Conservation (phyloP, 495 filamentous ascomycete genomes). For the Penicillium macrosclerotiorum region DNA sequence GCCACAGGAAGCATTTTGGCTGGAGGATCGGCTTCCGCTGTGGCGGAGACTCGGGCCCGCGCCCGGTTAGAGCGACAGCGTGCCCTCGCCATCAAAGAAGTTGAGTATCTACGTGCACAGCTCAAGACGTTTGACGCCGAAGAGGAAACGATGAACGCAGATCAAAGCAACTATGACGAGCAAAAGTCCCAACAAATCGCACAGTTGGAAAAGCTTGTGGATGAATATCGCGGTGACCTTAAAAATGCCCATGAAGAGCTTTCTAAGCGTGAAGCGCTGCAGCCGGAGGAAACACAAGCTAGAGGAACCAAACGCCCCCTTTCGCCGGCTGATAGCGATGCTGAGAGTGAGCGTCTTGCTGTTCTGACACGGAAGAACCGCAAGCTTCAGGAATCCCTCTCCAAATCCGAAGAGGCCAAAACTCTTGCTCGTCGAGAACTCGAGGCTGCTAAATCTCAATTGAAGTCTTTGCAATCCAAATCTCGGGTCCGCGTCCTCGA, state of each 20-base stretch:
- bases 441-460: constrained; percentile 65
- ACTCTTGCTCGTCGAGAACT: constrained; percentile 72
- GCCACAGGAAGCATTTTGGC: constrained; percentile 28
- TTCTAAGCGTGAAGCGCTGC: constrained; percentile 53
- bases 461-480: constrained; percentile 66
- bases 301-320: constrained; percentile 42
- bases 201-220: constrained; percentile 80
- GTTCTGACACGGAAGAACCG: constrained; percentile 81
- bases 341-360: constrained; percentile 73
- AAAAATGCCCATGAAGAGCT: constrained; percentile 70
- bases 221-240: constrained; percentile 83
- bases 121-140: constrained; percentile 88
- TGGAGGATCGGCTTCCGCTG: constrained; percentile 33
- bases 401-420: constrained; percentile 62
- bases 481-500: constrained; percentile 83
- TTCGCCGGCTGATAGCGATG: constrained; percentile 64
- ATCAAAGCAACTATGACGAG: constrained; percentile 67
- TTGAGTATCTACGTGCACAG: constrained; percentile 89
- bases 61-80: constrained; percentile 82
- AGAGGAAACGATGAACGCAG: constrained; percentile 76
- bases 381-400: constrained; percentile 73
- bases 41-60: constrained; percentile 54
- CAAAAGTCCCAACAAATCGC: constrained; percentile 72
- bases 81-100: constrained; percentile 81
- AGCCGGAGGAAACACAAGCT: constrained; percentile 31